Evolutionary conservation across 1,284 basidiomycete genomes (phyloP).

Genomic region (Sanguinoderma infundibulare): DNA sequence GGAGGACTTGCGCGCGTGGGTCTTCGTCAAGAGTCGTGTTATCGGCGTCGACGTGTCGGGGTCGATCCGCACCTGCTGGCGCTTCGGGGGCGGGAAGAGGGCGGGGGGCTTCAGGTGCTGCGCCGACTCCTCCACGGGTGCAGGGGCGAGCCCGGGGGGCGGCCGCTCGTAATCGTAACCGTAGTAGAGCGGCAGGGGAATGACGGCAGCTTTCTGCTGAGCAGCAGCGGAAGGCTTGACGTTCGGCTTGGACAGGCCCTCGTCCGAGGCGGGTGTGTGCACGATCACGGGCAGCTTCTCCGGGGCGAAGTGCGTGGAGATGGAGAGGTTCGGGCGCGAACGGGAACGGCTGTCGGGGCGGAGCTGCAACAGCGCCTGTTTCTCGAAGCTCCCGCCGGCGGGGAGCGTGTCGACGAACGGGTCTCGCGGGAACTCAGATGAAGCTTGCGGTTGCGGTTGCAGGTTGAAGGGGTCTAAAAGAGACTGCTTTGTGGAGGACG

Average conservation of each 20-base stretch:
- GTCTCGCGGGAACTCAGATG: not conserved
- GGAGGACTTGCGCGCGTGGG: conserved; percentile 46
- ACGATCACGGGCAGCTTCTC: conserved; percentile 39
- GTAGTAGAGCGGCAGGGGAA: conserved; percentile 54
- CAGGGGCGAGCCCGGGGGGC: not conserved
- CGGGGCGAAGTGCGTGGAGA: conserved; percentile 42
- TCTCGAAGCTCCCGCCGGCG: conserved; percentile 1
- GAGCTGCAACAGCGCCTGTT: not conserved
- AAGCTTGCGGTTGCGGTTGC: not conserved
- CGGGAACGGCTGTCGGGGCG: conserved; percentile 5
- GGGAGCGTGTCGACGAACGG: conserved; percentile 4
- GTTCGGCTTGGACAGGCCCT: conserved; percentile 42
- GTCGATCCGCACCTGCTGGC: conserved; percentile 16
- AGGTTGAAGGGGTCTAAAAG: not conserved
- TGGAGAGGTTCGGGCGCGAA: conserved; percentile 45
- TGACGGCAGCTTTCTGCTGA: conserved; percentile 28
- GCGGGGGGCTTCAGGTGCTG: conserved; percentile 29
- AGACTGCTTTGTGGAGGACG: not conserved
- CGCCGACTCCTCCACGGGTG: conserved; percentile 6
- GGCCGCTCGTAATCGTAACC: conserved; percentile 26
- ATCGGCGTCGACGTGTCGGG: conserved; percentile 41
- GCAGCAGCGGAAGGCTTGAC: conserved; percentile 28
- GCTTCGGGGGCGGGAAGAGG: conserved; percentile 29
- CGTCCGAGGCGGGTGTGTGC: conserved; percentile 44
- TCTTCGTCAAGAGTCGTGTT: conserved; percentile 51